Evolutionary conservation across 2,329 filamentous ascomycete genomes (phyloP), one percentile per base, ranked within the genome.

Genomic region (Amauroascus verrucosus): DNA sequence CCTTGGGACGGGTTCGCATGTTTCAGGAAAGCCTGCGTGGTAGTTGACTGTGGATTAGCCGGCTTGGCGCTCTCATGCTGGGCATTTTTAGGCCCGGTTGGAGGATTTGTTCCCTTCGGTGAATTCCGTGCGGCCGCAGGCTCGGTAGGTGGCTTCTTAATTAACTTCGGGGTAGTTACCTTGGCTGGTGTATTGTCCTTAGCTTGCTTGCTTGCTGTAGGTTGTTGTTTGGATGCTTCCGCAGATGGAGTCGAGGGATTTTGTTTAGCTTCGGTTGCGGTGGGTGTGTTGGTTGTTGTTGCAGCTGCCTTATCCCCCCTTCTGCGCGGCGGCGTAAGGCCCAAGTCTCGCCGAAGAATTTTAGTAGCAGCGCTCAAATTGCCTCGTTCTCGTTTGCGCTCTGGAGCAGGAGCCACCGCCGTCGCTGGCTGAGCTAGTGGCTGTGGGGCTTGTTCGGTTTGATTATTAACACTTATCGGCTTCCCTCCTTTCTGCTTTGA

Each of bases 1-100:
- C 91, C 91, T 65, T 96, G 91, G 0, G 89, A 93, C 9, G 88
- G 82, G 65, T 94, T 95, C 49, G 84, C 85, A 61, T 89, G 85
- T 67, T 90, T 90, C 56, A 90, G 74, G 63, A 90, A 90, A 18
- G 83, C 85, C 56, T 69, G 68, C 3, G 65, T 73, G n/a, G 60
- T 38, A 9, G 63, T 55, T 28, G 56, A 11, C 28, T 8, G 59
- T 52, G 52, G 50, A 58, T 60, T 56, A 6, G 62, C 47, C 20
- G 58, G 45, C n/a, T 65, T 65, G 38, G 38, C 2, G 32, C 48
- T 57, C 6, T 62, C 53, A 16, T 63, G 65, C 30, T 58, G 44
- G 20, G 60, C 62, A 11, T 55, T 55, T 30, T 35, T 55, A 6
- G 49, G 48, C 30, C 45, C 51, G 24, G 22, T 48, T 14, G 51